Evolutionary conservation across 1,139 yeast species (phyloP).

Genomic region (Wickerhamiella infanticola): DNA sequence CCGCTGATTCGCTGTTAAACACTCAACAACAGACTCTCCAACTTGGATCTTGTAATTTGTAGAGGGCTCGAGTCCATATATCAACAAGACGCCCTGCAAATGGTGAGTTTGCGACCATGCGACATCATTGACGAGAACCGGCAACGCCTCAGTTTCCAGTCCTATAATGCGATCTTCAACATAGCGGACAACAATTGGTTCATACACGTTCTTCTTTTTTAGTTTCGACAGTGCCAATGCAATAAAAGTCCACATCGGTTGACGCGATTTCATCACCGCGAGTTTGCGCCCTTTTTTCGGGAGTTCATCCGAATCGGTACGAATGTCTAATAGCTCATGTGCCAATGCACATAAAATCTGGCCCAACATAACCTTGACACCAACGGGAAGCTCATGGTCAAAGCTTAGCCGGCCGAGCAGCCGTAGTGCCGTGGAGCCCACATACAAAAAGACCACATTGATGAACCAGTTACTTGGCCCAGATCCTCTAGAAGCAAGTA

Average conservation of each 20-base stretch:
- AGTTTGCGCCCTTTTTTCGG: not conserved
- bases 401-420: not conserved
- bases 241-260: conserved; percentile 3
- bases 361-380: not conserved
- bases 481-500: conserved; percentile 1
- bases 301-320: not conserved
- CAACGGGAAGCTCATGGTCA: not conserved
- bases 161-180: not conserved
- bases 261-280: not conserved
- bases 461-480: not conserved
- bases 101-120: not conserved
- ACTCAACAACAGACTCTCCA: not conserved
- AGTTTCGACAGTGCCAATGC: not conserved
- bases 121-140: not conserved
- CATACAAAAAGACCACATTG: not conserved
- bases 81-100: not conserved
- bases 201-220: not conserved
- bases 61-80: not conserved
- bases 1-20: not conserved
- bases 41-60: not conserved
- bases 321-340: not conserved
- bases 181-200: not conserved
- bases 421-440: not conserved
- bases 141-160: not conserved
- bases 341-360: not conserved